Evolutionary conservation across 306 rosid genomes (phyloP), one percentile per base, ranked within the genome.

Genomic region (Glycine tomentella): DNA sequence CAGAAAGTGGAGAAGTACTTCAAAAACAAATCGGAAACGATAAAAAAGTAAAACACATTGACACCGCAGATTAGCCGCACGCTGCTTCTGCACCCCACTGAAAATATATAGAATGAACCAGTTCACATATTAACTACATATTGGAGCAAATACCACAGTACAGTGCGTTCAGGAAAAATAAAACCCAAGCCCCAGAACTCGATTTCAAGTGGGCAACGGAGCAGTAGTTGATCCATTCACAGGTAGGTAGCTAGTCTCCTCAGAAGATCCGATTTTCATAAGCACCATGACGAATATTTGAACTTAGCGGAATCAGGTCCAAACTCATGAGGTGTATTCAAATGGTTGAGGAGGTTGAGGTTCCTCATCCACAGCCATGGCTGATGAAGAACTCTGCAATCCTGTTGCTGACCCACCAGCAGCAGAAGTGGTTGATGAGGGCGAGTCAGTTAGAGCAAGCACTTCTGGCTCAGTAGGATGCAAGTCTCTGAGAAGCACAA

Each of bases 321-420:
- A 25, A 25, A 25, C 31, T 25, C 31, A 95, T 3, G 97, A 81
- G 48, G 94, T 81, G 86, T 91, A 95, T 58, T 95, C 99, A 58
- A 95, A 91, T 17, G 99, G 90, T 79, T 91, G 98, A 72, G 99
- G 99, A 44, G 98, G 99, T 82, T 93, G 97, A 9, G 99, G 99
- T 77, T 93, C 99, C 81, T 95, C 99, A 0, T 95, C 99, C 49
- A 95, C 99, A 4, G 97, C 94, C 98, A 95, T 95, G 52, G 97
- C 92, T 45, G 99, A 89, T 20, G 91, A 87, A 46, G 97, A 86
- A 63, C 91, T 88, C 80, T 84, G 96, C 84, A 91, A 95, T 61
- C 93, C 96, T 7, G 88, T 76, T 34, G 94, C 88, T 46, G 97
- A 84, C 17, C 93, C 99, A 50, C 92, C 88, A 9, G 94, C 93